Evolutionary conservation across 177 flowering plant genomes (phyloP).

Genomic region (Vitis hybrid): DNA sequence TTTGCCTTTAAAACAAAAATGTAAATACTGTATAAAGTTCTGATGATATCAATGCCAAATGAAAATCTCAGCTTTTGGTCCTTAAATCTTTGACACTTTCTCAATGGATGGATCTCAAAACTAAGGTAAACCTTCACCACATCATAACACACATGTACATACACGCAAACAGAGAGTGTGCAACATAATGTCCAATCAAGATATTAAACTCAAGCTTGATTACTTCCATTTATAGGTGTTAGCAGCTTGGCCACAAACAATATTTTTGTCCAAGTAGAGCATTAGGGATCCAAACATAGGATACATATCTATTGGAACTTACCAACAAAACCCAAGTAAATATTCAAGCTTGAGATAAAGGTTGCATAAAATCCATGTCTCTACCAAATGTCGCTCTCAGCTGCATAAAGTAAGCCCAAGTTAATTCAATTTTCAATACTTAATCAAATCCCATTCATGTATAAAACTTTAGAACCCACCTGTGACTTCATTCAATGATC

Average conservation of each 20-base stretch:
- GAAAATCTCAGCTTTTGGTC: background rate
- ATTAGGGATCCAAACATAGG: background rate
- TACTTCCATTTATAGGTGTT: background rate
- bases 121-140: too few species aligned
- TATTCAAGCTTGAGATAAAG: background rate
- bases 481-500: conserved; percentile 4
- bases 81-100: background rate
- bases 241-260: background rate
- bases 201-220: background rate
- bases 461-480: conserved; percentile 5
- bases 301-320: background rate
- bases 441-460: background rate
- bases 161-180: too few species aligned
- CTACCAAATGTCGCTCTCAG: background rate
- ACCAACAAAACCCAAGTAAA: background rate
- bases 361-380: background rate
- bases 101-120: background rate
- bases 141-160: too few species aligned
- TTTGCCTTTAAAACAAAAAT: background rate
- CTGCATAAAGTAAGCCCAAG: background rate
- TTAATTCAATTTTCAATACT: background rate
- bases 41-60: background rate
- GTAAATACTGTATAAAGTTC: background rate
- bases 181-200: background rate
- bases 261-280: background rate